These are phyloP conservation scores for Pseudozyma pruni DNA, from an alignment of 1,284 basidiomycete species.

Conservation along the genomic window DNA sequence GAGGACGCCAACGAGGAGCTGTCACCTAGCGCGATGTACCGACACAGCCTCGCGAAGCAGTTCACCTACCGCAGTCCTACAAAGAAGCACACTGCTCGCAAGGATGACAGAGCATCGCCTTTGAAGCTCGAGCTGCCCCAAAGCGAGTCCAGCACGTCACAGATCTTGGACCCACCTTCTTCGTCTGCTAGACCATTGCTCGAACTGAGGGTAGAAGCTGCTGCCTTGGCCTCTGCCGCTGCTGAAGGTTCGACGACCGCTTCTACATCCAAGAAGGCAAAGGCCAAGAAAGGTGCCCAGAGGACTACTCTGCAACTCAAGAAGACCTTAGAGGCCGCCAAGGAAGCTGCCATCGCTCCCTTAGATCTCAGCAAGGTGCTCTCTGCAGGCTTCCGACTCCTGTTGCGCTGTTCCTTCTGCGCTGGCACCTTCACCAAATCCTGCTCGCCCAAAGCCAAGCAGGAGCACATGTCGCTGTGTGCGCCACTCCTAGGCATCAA, in stretches of 20 bases:
- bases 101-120: neutral
- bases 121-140: neutral
- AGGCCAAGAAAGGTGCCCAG: slow-evolving; percentile 1
- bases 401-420: slow-evolving; percentile 36
- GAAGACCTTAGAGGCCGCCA: slow-evolving; percentile 20
- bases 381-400: slow-evolving; percentile 17
- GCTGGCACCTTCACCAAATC: slow-evolving; percentile 31
- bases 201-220: neutral
- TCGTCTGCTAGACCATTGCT: neutral
- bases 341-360: slow-evolving; percentile 9
- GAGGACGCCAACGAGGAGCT: neutral
- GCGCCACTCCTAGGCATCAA: slow-evolving; percentile 22
- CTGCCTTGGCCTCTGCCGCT: neutral
- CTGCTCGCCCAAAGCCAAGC: slow-evolving; percentile 17
- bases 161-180: neutral
- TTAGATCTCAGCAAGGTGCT: slow-evolving; percentile 14
- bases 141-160: neutral
- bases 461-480: slow-evolving; percentile 25
- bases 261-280: slow-evolving; percentile 5
- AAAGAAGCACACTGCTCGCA: neutral
- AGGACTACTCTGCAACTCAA: slow-evolving; percentile 10
- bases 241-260: neutral
- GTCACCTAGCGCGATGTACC: slow-evolving; percentile 1
- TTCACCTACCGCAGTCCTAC: slow-evolving; percentile 18
- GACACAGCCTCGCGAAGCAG: slow-evolving; percentile 5